phyloP scores from a whole-genome alignment of 768 basidiomycete genomes.

The Suillus americanus region DNA sequence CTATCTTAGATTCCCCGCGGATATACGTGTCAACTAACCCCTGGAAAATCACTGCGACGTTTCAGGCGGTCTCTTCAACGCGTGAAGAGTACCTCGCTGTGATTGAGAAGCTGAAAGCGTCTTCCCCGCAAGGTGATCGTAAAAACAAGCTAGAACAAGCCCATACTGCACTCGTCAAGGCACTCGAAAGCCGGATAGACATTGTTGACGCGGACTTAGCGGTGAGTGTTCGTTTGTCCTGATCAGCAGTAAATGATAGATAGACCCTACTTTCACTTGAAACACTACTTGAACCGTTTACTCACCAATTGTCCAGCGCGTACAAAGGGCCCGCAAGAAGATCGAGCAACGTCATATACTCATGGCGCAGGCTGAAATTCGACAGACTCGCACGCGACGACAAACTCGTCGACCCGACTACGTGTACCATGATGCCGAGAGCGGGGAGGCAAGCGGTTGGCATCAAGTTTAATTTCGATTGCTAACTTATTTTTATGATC shows the following conservation, averaged over 20 bases:
- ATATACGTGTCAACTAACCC: conserved; percentile 85
- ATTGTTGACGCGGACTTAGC: conserved; percentile 66
- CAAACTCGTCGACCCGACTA: conserved; percentile 77
- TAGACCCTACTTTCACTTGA: conserved; percentile 11
- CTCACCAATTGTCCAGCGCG: conserved; percentile 50
- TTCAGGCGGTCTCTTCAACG: conserved; percentile 69
- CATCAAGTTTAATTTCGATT: conserved; percentile 19
- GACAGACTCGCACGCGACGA: conserved; percentile 77
- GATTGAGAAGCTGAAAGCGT: conserved; percentile 59
- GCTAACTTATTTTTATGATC: conserved; percentile 17
- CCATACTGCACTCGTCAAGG: conserved; percentile 61
- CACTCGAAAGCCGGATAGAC: conserved; percentile 64
- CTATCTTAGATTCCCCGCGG: conserved; percentile 74
- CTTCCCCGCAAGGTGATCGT: conserved; percentile 45
- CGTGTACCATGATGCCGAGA: conserved; percentile 69
- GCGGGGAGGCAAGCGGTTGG: conserved; percentile 47
- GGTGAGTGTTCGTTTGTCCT: conserved; percentile 48
- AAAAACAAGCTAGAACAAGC: conserved; percentile 58
- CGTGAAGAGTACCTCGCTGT: conserved; percentile 69
- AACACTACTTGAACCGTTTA: conserved; percentile 18
- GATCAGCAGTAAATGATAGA: conserved; percentile 15
- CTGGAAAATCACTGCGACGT: conserved; percentile 83
- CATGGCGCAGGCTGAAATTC: conserved; percentile 73
- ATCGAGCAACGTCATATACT: conserved; percentile 64
- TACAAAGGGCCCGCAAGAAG: conserved; percentile 67